Evolutionary conservation across 805 yeast species (phyloP).

Genomic region (Yarrowia sp.): DNA sequence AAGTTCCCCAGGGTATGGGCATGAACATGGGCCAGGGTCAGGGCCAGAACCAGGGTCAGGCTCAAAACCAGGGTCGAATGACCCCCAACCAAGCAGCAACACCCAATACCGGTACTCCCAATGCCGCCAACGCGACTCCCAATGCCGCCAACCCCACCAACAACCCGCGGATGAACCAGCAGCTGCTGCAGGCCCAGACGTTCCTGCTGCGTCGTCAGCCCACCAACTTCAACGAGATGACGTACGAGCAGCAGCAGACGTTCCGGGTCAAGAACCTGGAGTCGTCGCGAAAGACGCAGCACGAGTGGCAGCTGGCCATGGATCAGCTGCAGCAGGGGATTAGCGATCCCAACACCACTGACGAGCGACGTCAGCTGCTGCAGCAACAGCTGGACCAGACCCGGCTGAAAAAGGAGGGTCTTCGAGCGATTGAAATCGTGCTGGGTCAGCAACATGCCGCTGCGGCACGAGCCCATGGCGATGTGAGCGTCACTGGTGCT

Average conservation of each 20-base stretch:
- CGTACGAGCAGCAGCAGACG: slow-evolving; percentile 22
- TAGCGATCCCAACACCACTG: not conserved
- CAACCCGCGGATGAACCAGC: slow-evolving; percentile 25
- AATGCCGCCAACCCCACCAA: slow-evolving; percentile 1
- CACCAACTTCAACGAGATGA: slow-evolving; percentile 9
- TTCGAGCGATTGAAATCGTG: slow-evolving; percentile 12
- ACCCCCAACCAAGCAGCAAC: not conserved
- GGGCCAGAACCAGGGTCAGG: not conserved
- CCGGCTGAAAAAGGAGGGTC: slow-evolving; percentile 14
- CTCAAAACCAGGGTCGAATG: not conserved
- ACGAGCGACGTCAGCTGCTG: slow-evolving; percentile 10
- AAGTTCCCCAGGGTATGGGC: not conserved
- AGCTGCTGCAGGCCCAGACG: slow-evolving; percentile 16
- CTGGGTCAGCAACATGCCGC: slow-evolving; percentile 22
- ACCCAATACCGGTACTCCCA: not conserved
- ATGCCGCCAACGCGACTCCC: not conserved
- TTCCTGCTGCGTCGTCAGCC: slow-evolving; percentile 23
- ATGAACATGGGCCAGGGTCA: slow-evolving; percentile 1
- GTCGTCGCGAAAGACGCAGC: slow-evolving; percentile 16
- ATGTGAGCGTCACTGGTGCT: slow-evolving; percentile 12
- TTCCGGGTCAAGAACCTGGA: slow-evolving; percentile 20
- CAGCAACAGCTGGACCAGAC: slow-evolving; percentile 9
- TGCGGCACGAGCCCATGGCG: slow-evolving; percentile 9
- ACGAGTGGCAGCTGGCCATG: slow-evolving; percentile 16
- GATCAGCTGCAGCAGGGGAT: slow-evolving; percentile 18